These are phyloP conservation scores for Coniferiporia weirii DNA, from an alignment of 1,284 basidiomycete species.

Conservation along the genomic window DNA sequence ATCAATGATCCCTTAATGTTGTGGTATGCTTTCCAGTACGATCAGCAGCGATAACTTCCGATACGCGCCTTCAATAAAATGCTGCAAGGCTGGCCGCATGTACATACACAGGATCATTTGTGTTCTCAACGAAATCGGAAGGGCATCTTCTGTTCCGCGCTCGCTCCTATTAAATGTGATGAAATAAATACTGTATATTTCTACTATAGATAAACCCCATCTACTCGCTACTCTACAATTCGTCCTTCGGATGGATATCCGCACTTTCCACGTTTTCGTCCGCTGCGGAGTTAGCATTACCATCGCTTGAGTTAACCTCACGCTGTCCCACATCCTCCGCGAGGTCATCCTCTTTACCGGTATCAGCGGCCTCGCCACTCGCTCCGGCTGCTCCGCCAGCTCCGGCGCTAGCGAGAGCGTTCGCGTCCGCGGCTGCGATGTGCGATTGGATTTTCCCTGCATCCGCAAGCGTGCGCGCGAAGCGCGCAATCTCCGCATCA, in stretches of 20 bases:
- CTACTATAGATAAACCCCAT: not conserved
- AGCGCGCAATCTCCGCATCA: slow-evolving; percentile 73
- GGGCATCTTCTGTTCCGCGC: not conserved
- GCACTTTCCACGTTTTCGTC: not conserved
- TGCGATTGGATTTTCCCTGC: slow-evolving; percentile 61
- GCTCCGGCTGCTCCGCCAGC: slow-evolving; percentile 11
- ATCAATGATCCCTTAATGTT: no score
- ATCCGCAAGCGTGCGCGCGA: slow-evolving; percentile 62
- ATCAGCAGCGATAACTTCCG: no score
- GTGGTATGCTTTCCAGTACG: no score
- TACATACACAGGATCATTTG: no score
- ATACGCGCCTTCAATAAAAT: no score
- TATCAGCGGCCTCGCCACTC: not conserved
- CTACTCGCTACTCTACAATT: slow-evolving; percentile 2
- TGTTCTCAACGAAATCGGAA: no score
- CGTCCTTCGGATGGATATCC: slow-evolving; percentile 6
- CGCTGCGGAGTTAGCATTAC: not conserved
- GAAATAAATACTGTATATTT: not conserved
- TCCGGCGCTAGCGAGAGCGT: slow-evolving; percentile 58
- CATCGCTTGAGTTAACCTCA: not conserved
- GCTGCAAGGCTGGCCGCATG: no score
- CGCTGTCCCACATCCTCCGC: not conserved
- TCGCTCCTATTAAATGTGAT: not conserved
- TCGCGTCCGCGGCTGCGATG: slow-evolving; percentile 65
- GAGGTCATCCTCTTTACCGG: not conserved